Conservation (phyloP, 108 stramenopile genomes). For the Epithemia pelagica region DNA sequence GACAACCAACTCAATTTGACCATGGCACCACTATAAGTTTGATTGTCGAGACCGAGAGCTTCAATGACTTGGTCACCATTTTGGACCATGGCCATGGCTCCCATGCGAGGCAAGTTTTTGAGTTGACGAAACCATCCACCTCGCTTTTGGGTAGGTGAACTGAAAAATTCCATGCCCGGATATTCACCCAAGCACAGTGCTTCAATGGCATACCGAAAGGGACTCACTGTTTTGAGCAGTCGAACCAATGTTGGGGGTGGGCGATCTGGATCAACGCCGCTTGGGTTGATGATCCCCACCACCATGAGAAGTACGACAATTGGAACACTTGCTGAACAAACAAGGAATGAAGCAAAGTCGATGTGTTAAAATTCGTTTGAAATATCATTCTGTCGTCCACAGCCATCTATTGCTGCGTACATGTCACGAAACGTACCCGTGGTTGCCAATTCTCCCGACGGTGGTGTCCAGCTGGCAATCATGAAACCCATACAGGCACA, state of each 20-base stretch:
- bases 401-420: slow-evolving; percentile 57
- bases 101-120: slow-evolving; percentile 67
- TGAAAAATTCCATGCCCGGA: slow-evolving; percentile 56
- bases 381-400: too few relatives aligned
- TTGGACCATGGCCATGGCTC: slow-evolving; percentile 68
- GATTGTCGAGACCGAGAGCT: slow-evolving; percentile 49
- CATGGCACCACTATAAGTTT: slow-evolving; percentile 6
- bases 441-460: slow-evolving; percentile 58
- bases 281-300: slow-evolving; percentile 73
- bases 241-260: slow-evolving; percentile 41
- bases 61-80: slow-evolving; percentile 75
- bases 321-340: slow-evolving; percentile 53
- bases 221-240: slow-evolving; percentile 41
- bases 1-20: slow-evolving; percentile 5
- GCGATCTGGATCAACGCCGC: slow-evolving; percentile 48
- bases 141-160: slow-evolving; percentile 10
- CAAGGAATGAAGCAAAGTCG: too few relatives aligned
- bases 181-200: slow-evolving; percentile 72
- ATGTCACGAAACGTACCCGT: slow-evolving; percentile 37
- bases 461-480: slow-evolving; percentile 51
- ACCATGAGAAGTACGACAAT: slow-evolving; percentile 62
- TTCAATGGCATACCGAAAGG: slow-evolving; percentile 76
- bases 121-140: slow-evolving; percentile 28
- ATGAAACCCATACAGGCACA: slow-evolving; percentile 77
- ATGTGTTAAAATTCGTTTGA: too few relatives aligned